Percentiles rank a stretch among this genome's conserved stretches.
These are phyloP conservation scores for Diaporthe ilicicola DNA, from an alignment of 2,329 filamentous ascomycete species.

Conservation along the genomic window DNA sequence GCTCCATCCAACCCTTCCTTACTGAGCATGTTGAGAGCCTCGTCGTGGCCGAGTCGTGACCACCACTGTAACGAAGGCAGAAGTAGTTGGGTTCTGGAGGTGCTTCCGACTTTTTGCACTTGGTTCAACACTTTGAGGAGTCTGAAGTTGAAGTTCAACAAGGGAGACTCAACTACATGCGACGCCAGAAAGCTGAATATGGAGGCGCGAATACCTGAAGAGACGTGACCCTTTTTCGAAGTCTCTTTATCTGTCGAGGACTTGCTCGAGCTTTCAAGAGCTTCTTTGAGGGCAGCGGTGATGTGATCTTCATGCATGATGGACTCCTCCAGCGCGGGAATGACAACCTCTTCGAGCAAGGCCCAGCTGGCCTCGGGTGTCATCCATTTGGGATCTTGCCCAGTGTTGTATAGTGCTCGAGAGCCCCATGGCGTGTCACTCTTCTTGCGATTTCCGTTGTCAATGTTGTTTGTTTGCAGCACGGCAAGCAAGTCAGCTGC, in stretches of 20 bases:
- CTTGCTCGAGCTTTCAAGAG: conserved; percentile 62
- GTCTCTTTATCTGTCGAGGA: conserved; percentile 36
- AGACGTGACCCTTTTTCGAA: conserved; percentile 60
- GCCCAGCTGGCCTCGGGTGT: conserved; percentile 64
- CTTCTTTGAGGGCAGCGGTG: conserved; percentile 66
- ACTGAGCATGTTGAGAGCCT: conserved; percentile 59
- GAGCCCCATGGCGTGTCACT: conserved; percentile 65
- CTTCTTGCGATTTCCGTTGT: conserved; percentile 47
- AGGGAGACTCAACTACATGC: conserved; percentile 74
- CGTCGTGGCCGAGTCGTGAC: conserved; percentile 62
- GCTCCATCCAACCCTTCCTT: conserved; percentile 44
- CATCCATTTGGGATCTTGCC: conserved; percentile 64
- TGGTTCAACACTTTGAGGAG: conserved; percentile 78
- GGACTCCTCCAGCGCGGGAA: conserved; percentile 85
- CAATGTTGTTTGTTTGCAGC: conserved; percentile 45
- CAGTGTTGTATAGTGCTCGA: conserved; percentile 70
- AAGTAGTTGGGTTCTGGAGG: conserved; percentile 77
- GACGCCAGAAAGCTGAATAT: conserved; percentile 77
- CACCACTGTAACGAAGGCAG: conserved; percentile 78
- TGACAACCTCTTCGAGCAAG: conserved; percentile 71
- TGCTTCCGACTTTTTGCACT: conserved; percentile 74
- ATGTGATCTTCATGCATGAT: conserved; percentile 81
- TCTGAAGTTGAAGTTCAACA: conserved; percentile 73
- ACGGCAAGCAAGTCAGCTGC: conserved; percentile 73
- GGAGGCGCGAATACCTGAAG: conserved; percentile 68